phyloP scores from a whole-genome alignment of 163 green algal genomes.

The Scenedesmus sp. region DNA sequence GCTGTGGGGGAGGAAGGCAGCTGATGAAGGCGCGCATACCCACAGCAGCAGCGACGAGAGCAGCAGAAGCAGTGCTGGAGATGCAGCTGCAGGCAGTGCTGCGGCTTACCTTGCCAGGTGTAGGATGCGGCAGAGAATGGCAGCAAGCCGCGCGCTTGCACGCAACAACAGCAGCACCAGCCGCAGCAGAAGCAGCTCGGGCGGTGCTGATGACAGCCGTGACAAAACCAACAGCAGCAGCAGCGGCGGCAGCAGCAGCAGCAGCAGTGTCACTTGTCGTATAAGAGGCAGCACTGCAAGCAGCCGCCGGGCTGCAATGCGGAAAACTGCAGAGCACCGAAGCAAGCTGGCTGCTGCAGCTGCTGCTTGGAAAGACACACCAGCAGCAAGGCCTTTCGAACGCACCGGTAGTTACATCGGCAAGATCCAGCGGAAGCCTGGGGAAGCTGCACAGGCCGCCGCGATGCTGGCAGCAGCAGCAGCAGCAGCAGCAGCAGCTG shows the following conservation, averaged over 20 bases:
- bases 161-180: not conserved
- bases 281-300: not conserved
- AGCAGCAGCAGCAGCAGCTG: slow-evolving; percentile 74
- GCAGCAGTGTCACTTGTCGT: not conserved
- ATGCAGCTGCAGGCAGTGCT: not conserved
- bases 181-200: not conserved
- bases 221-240: not conserved
- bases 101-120: not conserved
- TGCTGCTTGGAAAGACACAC: not conserved
- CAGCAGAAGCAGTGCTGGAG: not conserved
- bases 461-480: slow-evolving; percentile 18
- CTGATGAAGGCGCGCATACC: not conserved
- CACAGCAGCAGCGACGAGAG: not conserved
- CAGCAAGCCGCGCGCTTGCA: not conserved
- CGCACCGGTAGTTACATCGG: not conserved
- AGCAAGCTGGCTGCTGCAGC: not conserved
- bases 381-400: not conserved
- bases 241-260: slow-evolving; percentile 29
- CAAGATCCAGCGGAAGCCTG: not conserved
- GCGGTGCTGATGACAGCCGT: not conserved
- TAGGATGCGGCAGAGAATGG: not conserved
- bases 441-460: not conserved
- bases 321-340: not conserved
- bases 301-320: not conserved
- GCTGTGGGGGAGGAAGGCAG: not conserved